Evolutionary conservation across 2,329 filamentous ascomycete species (phyloP).

Genomic region (Ustulina deusta): DNA sequence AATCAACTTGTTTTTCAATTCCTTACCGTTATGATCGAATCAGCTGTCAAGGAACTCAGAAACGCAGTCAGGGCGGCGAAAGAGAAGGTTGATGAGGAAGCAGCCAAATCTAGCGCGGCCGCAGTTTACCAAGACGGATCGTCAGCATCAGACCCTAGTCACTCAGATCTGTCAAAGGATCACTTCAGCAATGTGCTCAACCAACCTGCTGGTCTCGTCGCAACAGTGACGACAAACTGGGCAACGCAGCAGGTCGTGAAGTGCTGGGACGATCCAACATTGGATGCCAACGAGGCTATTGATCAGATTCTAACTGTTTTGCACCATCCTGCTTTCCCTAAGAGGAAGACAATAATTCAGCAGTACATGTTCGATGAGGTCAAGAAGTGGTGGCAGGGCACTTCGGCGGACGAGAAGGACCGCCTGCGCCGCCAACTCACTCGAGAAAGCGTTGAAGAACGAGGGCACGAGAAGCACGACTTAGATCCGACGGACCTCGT

Average conservation of each 20-base stretch:
- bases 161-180: constrained; percentile 70
- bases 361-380: constrained; percentile 75
- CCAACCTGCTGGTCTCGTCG: constrained; percentile 66
- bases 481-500: constrained; percentile 47
- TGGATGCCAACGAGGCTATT: constrained; percentile 71
- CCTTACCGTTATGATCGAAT: constrained; percentile 49
- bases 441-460: constrained; percentile 46
- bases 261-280: constrained; percentile 74
- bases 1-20: constrained; percentile 50
- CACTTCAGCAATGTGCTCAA: constrained; percentile 71
- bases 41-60: constrained; percentile 49
- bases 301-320: constrained; percentile 72
- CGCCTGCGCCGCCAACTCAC: constrained; percentile 46
- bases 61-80: constrained; percentile 50
- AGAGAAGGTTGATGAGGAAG: constrained; percentile 49
- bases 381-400: constrained; percentile 64
- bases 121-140: constrained; percentile 46
- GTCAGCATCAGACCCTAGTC: constrained; percentile 66
- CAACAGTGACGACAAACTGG: constrained; percentile 71
- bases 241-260: constrained; percentile 75
- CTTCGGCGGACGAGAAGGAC: constrained; percentile 39
- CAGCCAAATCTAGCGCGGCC: constrained; percentile 47
- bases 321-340: constrained; percentile 72
- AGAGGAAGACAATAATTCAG: constrained; percentile 66
- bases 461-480: constrained; percentile 49